These are phyloP conservation scores for Heliocybe sulcata DNA, from an alignment of 1,284 basidiomycete genomes.

Conservation along the genomic window DNA sequence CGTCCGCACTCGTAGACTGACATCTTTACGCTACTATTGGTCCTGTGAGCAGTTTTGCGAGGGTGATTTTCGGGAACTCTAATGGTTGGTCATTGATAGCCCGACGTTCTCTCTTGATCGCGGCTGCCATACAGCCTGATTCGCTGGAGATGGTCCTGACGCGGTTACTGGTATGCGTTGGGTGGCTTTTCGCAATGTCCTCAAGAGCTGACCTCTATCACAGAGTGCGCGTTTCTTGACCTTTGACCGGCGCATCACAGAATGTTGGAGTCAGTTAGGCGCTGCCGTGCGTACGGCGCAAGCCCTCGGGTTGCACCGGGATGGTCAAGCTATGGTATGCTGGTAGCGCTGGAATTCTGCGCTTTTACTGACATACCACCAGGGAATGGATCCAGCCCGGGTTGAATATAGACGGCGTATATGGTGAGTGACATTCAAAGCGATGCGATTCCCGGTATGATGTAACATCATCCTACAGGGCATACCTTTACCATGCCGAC, in stretches of 20 bases:
- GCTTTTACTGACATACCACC: too few species aligned
- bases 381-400: conserved; percentile 72
- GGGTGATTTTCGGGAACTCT: conserved; percentile 8
- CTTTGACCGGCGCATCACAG: conserved; percentile 82
- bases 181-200: not conserved
- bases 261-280: conserved; percentile 94
- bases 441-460: conserved; percentile 6
- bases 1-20: conserved; percentile 64
- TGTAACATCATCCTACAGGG: conserved; percentile 37
- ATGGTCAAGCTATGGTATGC: conserved; percentile 79
- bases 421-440: conserved; percentile 50
- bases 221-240: conserved; percentile 90
- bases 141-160: conserved; percentile 87
- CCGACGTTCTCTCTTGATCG: conserved; percentile 78
- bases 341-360: too few species aligned
- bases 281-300: conserved; percentile 91
- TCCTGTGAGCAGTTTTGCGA: conserved; percentile 55
- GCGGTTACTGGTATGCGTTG: conserved; percentile 58
- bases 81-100: conserved; percentile 36
- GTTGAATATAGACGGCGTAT: conserved; percentile 88
- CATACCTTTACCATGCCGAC: conserved; percentile 90
- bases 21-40: conserved; percentile 88
- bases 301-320: conserved; percentile 88
- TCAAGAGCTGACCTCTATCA: not conserved
- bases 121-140: conserved; percentile 87